Percentiles rank a stretch among this genome's conserved stretches.
phyloP scores from a whole-genome alignment of 2,329 filamentous ascomycete species.

The Fusarium lateritium region DNA sequence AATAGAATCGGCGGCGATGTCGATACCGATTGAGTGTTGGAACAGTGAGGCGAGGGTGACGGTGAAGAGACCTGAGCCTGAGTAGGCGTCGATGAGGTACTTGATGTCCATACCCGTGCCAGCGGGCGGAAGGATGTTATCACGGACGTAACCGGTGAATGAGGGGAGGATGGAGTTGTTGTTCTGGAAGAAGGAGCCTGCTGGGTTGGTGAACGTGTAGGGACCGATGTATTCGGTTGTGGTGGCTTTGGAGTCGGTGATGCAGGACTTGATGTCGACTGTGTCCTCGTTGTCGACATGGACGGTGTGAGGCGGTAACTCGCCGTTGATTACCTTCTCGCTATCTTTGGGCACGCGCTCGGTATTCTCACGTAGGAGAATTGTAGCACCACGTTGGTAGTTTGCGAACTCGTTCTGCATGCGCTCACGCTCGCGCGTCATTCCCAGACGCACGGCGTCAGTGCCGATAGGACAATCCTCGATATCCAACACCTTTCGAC shows the following conservation, averaged over 20 bases:
- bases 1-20: slow-evolving; percentile 87
- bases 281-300: slow-evolving; percentile 68
- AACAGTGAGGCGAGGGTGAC: slow-evolving; percentile 91
- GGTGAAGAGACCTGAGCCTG: slow-evolving; percentile 96
- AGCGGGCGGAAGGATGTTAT: slow-evolving; percentile 76
- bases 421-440: slow-evolving; percentile 82
- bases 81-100: slow-evolving; percentile 98
- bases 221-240: slow-evolving; percentile 90
- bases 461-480: slow-evolving; percentile 98
- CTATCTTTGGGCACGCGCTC: slow-evolving; percentile 71
- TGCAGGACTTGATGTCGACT: slow-evolving; percentile 87
- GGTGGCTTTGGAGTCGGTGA: slow-evolving; percentile 86
- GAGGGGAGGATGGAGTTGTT: slow-evolving; percentile 96
- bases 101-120: slow-evolving; percentile 67
- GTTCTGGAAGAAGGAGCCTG: slow-evolving; percentile 98
- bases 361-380: slow-evolving; percentile 91
- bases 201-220: slow-evolving; percentile 90
- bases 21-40: slow-evolving; percentile 88
- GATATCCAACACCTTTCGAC: slow-evolving; percentile 86
- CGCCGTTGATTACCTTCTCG: slow-evolving; percentile 47
- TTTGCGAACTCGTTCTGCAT: slow-evolving; percentile 78
- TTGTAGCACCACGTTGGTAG: slow-evolving; percentile 87
- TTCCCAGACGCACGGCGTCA: slow-evolving; percentile 83
- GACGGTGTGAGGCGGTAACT: slow-evolving; percentile 55
- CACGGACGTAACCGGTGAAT: slow-evolving; percentile 90